phyloP scores from a whole-genome alignment of 257 asterid genomes.

The Verbena officinalis region DNA sequence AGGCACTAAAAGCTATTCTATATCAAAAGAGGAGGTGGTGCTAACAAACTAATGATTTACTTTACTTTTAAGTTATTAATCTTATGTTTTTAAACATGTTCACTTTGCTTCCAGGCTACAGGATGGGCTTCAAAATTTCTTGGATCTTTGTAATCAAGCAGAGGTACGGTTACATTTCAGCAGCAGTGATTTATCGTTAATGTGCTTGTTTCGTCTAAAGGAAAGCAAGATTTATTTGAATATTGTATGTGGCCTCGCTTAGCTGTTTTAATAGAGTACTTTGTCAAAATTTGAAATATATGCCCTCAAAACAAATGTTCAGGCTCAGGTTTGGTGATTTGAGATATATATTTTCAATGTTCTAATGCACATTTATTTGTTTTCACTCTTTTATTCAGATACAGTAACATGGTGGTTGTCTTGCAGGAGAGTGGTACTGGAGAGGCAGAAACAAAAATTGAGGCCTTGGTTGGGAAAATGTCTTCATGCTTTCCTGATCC shows the following conservation, averaged over 20 bases:
- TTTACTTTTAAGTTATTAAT: constrained; percentile 13
- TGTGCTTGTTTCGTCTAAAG: constrained; percentile 13
- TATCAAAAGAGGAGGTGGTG: constrained; percentile 77
- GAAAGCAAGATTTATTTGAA: no score
- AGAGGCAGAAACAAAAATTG: constrained; percentile 54
- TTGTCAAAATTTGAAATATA: no score
- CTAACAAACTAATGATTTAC: constrained; percentile 28
- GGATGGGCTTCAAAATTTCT: constrained; percentile 59
- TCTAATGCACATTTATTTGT: constrained; percentile 14
- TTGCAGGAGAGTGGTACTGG: constrained; percentile 52
- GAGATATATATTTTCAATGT: constrained; percentile 23
- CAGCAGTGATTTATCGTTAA: constrained; percentile 11
- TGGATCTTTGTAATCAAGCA: constrained; percentile 46
- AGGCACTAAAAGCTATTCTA: constrained; percentile 66
- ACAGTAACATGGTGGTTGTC: constrained; percentile 18
- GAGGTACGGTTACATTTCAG: constrained; percentile 48
- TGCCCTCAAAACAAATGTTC: no score
- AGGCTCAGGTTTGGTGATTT: constrained; percentile 8
- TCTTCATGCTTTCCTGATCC: constrained; percentile 73
- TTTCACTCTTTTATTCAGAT: not conserved
- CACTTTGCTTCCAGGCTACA: constrained; percentile 52
- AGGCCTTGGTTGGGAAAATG: constrained; percentile 57
- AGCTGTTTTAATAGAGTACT: no score
- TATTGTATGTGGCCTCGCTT: no score
- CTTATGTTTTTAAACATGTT: constrained; percentile 19